phyloP scores from a whole-genome alignment of 2,329 filamentous ascomycete species.

The Aureobasidium sp. region DNA sequence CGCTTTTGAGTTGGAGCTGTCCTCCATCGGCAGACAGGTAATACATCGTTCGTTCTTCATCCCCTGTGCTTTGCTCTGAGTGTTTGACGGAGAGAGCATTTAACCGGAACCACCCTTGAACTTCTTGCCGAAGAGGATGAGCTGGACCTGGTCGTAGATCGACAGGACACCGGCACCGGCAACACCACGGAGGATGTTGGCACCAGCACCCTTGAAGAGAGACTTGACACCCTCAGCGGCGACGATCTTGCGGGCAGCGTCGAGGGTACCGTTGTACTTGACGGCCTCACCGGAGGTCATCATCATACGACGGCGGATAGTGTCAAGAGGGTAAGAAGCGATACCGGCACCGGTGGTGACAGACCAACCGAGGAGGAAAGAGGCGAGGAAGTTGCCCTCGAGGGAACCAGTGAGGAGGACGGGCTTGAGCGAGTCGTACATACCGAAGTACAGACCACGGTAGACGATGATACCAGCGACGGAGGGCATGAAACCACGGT shows the following conservation, averaged over 20 bases:
- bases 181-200: conserved; percentile 99
- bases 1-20: conserved; percentile 12
- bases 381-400: conserved; percentile 98
- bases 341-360: conserved; percentile 99
- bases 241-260: conserved; percentile 93
- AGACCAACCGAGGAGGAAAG: conserved; percentile 95
- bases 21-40: conserved; percentile 15
- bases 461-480: conserved; percentile 99
- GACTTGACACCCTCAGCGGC: conserved; percentile 97
- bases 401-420: conserved; percentile 86
- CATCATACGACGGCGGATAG: conserved; percentile 99
- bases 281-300: conserved; percentile 96
- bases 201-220: conserved; percentile 99
- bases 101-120: conserved; percentile 63
- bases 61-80: conserved; percentile 9
- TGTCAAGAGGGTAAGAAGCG: conserved; percentile 99
- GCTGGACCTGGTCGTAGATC: conserved; percentile 99
- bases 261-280: conserved; percentile 97
- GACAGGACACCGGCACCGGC: conserved; percentile 99
- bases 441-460: conserved; percentile 99
- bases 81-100: conserved; percentile 13
- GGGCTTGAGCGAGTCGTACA: conserved; percentile 99
- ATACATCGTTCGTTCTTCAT: conserved; percentile 10
- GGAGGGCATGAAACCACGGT: conserved; percentile 99
- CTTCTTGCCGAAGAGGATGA: conserved; percentile 99